A percentile compares a stretch with the other conserved stretches of the same genome.
Conservation (phyloP, 257 asterid genomes). For the Solanum bulbocastanum region DNA sequence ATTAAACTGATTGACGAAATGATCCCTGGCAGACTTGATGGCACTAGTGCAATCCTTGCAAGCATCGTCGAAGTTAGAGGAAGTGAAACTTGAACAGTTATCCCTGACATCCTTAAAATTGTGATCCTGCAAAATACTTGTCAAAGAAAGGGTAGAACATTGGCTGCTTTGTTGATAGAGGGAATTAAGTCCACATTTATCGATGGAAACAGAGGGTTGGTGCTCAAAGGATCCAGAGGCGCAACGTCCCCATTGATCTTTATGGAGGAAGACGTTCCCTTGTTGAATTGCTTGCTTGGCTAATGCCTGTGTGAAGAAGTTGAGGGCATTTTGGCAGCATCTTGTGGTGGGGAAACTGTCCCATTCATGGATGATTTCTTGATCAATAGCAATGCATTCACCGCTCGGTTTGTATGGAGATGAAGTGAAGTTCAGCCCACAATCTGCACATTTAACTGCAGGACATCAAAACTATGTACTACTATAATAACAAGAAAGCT, state of each 20-base stretch:
- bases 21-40: constrained; percentile 15
- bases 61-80: constrained; percentile 28
- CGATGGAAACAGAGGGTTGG: constrained; percentile 34
- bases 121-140: background rate
- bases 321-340: constrained; percentile 58
- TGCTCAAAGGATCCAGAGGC: constrained; percentile 10
- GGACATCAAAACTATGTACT: background rate
- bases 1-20: background rate
- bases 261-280: constrained; percentile 24
- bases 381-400: constrained; percentile 32
- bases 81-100: constrained; percentile 30
- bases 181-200: constrained; percentile 34
- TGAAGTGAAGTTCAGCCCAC: constrained; percentile 40
- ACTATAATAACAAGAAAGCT: no score
- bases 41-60: constrained; percentile 35
- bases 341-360: constrained; percentile 30
- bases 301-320: constrained; percentile 34
- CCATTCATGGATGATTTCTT: constrained; percentile 33
- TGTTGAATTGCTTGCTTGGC: constrained; percentile 28
- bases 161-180: constrained; percentile 24
- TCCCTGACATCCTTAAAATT: constrained; percentile 5
- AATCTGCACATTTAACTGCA: constrained; percentile 23
- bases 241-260: constrained; percentile 36
- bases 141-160: constrained; percentile 30
- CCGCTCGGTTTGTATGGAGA: constrained; percentile 50